Conservation (phyloP, 306 rosid species). For the Cicer yamashitae region DNA sequence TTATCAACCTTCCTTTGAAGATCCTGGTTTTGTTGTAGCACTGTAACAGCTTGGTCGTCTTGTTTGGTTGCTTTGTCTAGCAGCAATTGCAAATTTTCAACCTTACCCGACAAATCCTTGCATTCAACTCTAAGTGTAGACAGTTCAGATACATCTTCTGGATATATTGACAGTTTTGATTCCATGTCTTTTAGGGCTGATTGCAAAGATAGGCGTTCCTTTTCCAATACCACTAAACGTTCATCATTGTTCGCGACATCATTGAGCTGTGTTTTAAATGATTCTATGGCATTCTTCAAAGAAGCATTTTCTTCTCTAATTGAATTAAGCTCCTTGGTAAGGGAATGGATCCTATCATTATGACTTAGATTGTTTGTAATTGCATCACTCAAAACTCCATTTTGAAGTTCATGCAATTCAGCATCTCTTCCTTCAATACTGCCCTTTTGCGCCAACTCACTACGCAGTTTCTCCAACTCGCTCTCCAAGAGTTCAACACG, state of each 20-base stretch:
- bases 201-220: constrained; percentile 73
- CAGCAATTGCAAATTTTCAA: constrained; percentile 69
- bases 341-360: constrained; percentile 47
- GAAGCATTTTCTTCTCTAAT: constrained; percentile 73
- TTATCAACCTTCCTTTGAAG: constrained; percentile 76
- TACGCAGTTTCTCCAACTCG: constrained; percentile 62
- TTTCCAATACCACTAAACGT: constrained; percentile 70
- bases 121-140: constrained; percentile 69
- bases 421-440: constrained; percentile 50
- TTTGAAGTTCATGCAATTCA: constrained; percentile 48
- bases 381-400: constrained; percentile 41
- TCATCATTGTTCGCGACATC: constrained; percentile 60
- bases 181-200: constrained; percentile 73
- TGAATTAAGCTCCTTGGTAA: constrained; percentile 62
- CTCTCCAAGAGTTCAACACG: constrained; percentile 71
- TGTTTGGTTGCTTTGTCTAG: constrained; percentile 78
- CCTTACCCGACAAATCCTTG: constrained; percentile 66
- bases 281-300: constrained; percentile 64
- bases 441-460: constrained; percentile 52
- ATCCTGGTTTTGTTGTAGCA: constrained; percentile 83
- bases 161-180: constrained; percentile 67
- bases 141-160: constrained; percentile 69
- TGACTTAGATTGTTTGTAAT: constrained; percentile 30
- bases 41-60: constrained; percentile 72
- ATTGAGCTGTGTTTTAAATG: constrained; percentile 62